phyloP scores from a whole-genome alignment of 495 filamentous ascomycete species.

The Hypoxylon trugodes region DNA sequence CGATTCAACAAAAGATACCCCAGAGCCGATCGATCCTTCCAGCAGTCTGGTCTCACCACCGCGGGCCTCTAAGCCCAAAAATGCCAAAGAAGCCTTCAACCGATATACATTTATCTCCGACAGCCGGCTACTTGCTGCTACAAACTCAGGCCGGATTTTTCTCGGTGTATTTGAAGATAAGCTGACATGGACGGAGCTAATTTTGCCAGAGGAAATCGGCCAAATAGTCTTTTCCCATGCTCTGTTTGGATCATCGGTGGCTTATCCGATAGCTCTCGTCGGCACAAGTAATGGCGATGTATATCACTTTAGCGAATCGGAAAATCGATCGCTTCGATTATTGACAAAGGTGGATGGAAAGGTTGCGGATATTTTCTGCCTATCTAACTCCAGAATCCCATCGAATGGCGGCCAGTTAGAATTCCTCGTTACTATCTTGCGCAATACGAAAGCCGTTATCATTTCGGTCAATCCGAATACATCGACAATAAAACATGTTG shows the following conservation, averaged over 20 bases:
- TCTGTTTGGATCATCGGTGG: slow-evolving; percentile 27
- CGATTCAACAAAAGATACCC: not conserved
- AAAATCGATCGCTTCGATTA: slow-evolving; percentile 29
- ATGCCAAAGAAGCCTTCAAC: slow-evolving; percentile 61
- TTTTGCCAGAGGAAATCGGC: slow-evolving; percentile 43
- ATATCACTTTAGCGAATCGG: slow-evolving; percentile 53
- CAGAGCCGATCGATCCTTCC: not conserved
- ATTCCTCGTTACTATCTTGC: slow-evolving; percentile 37
- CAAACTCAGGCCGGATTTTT: slow-evolving; percentile 67
- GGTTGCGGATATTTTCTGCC: slow-evolving; percentile 59
- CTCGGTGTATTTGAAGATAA: slow-evolving; percentile 50
- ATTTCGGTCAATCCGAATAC: slow-evolving; percentile 32
- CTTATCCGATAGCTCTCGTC: slow-evolving; percentile 54
- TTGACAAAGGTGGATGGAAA: slow-evolving; percentile 56
- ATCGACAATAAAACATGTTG: slow-evolving; percentile 16
- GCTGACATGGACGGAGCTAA: slow-evolving; percentile 51
- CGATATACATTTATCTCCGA: slow-evolving; percentile 71
- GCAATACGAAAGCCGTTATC: slow-evolving; percentile 35
- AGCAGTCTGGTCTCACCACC: not conserved
- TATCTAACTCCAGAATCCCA: slow-evolving; percentile 19
- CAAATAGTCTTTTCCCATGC: slow-evolving; percentile 42
- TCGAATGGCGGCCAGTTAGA: not conserved
- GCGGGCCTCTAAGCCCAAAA: slow-evolving; percentile 33
- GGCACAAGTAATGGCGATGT: slow-evolving; percentile 63
- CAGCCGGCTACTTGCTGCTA: slow-evolving; percentile 64